Evolutionary conservation across 192 early-diverging fungal genomes (phyloP).

Genomic region (Coemansia sp.): DNA sequence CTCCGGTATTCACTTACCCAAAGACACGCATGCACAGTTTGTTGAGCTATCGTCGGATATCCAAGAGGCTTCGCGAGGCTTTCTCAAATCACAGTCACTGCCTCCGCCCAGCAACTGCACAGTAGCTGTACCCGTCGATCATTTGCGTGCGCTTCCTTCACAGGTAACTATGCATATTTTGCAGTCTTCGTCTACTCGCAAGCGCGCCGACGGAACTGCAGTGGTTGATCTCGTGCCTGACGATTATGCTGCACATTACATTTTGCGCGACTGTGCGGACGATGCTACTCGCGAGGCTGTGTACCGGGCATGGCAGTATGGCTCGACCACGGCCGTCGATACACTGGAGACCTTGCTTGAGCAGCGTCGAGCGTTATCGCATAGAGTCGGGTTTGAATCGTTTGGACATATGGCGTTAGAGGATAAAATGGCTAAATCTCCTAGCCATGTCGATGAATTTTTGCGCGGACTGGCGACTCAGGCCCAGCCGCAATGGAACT

Average conservation of each 20-base stretch:
- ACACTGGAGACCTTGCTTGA: constrained; percentile 75
- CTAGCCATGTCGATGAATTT: constrained; percentile 85
- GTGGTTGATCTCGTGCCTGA: constrained; percentile 33
- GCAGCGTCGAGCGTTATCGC: constrained; percentile 72
- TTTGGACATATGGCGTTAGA: constrained; percentile 84
- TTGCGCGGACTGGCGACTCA: constrained; percentile 67
- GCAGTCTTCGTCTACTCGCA: constrained; percentile 31
- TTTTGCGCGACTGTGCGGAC: constrained; percentile 58
- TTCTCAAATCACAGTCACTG: constrained; percentile 56
- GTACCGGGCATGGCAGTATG: constrained; percentile 77
- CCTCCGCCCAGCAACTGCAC: constrained; percentile 11
- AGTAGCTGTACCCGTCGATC: constrained; percentile 41
- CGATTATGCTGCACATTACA: constrained; percentile 42
- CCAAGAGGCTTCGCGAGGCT: constrained; percentile 72
- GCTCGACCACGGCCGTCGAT: constrained; percentile 62
- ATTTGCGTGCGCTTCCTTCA: constrained; percentile 62
- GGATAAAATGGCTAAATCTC: constrained; percentile 92
- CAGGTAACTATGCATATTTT: constrained; percentile 59
- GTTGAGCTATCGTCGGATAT: constrained; percentile 84
- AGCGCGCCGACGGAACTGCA: constrained; percentile 32
- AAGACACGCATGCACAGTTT: constrained; percentile 66
- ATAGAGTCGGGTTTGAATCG: constrained; percentile 72
- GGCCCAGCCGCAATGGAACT: constrained; percentile 60
- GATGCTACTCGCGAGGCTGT: constrained; percentile 69
- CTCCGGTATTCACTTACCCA: constrained; percentile 87